Evolutionary conservation across 2,329 filamentous ascomycete species (phyloP).

Genomic region (Fusarium tupiense): DNA sequence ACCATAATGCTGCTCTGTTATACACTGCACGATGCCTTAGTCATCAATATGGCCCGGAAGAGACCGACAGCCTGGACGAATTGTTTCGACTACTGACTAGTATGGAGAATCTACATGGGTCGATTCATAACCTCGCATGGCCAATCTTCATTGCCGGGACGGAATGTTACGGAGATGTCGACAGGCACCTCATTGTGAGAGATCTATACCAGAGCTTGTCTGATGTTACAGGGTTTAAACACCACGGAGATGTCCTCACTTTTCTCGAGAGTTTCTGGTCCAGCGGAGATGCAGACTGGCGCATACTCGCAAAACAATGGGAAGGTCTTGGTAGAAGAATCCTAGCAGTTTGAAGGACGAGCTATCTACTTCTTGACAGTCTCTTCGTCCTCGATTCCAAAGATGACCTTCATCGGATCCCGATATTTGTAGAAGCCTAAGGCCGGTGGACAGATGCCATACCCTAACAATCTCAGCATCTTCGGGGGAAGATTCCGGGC

Average conservation of each 20-base stretch:
- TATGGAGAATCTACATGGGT: background rate
- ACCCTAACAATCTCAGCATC: background rate
- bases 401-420: background rate
- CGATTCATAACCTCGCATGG: background rate
- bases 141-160: background rate
- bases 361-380: background rate
- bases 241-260: background rate
- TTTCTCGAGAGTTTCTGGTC: background rate
- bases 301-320: background rate
- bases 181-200: accelerated
- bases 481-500: accelerated
- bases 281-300: background rate
- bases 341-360: accelerated
- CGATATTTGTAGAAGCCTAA: background rate
- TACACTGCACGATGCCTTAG: background rate
- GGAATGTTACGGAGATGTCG: accelerated
- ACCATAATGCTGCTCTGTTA: background rate
- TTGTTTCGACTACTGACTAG: background rate
- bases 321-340: background rate
- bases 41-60: accelerated
- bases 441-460: background rate
- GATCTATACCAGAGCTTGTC: background rate
- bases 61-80: background rate
- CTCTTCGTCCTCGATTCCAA: background rate
- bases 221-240: accelerated